These are phyloP conservation scores for Sarcocystis neurona DNA, from an alignment of 169 alveolate genomes.

Conservation along the genomic window DNA sequence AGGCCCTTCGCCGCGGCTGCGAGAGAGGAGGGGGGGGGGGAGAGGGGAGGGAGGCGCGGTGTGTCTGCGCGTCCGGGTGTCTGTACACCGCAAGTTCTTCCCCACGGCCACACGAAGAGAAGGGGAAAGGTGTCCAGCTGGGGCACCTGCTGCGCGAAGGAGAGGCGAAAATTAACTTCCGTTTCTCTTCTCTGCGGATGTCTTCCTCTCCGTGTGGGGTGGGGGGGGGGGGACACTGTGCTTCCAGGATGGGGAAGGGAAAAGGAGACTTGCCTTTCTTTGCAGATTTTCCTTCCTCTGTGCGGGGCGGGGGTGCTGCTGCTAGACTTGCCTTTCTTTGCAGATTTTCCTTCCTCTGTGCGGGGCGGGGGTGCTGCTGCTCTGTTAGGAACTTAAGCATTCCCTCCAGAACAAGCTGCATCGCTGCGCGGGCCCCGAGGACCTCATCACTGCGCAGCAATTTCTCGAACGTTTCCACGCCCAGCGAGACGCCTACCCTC, in stretches of 20 bases:
- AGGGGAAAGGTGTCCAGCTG: too few relatives aligned
- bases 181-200: too few relatives aligned
- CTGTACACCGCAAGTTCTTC: too few relatives aligned
- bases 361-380: neutral
- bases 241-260: neutral
- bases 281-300: neutral
- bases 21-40: too few relatives aligned
- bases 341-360: neutral
- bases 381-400: constrained; percentile 48
- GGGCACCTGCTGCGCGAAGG: too few relatives aligned
- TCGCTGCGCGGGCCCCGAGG: constrained; percentile 72
- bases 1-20: too few relatives aligned
- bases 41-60: too few relatives aligned
- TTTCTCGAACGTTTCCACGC: constrained; percentile 45
- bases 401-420: constrained; percentile 71
- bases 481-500: constrained; percentile 5
- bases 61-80: too few relatives aligned
- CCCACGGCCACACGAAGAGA: too few relatives aligned
- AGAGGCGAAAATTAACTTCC: too few relatives aligned
- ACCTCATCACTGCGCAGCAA: constrained; percentile 34
- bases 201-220: too few relatives aligned
- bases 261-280: neutral
- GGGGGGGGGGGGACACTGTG: too few relatives aligned
- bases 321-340: neutral
- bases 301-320: neutral